Evolutionary conservation across 2,329 filamentous ascomycete species (phyloP).

Genomic region (Aspergillus quadrilineatus): DNA sequence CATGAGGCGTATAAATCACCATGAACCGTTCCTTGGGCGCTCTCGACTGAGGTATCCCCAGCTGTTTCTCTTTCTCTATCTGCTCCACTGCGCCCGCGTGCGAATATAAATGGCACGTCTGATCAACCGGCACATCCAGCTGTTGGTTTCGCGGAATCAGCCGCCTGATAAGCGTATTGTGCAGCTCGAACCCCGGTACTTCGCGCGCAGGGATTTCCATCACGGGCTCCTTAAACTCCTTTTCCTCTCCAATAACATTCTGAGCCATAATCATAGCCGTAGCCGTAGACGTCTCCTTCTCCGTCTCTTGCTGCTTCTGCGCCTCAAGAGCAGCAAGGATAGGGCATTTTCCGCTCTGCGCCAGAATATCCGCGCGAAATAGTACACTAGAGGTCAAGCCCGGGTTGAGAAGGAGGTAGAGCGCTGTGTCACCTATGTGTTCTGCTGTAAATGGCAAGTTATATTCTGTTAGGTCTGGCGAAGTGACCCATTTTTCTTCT

Average conservation of each 20-base stretch:
- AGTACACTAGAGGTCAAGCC: slow-evolving; percentile 60
- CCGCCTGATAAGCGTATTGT: slow-evolving; percentile 69
- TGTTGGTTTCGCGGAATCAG: slow-evolving; percentile 79
- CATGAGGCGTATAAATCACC: slow-evolving; percentile 77
- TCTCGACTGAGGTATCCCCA: too few species aligned
- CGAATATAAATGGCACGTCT: slow-evolving; percentile 75
- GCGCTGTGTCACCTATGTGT: slow-evolving; percentile 51
- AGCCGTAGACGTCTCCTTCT: not conserved
- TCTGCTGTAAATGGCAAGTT: slow-evolving; percentile 27
- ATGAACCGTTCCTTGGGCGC: slow-evolving; percentile 39
- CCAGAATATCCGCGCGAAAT: slow-evolving; percentile 61
- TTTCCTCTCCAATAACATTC: not conserved
- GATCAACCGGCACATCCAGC: slow-evolving; percentile 71
- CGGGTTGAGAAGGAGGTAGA: slow-evolving; percentile 51
- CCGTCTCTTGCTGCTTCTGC: not conserved
- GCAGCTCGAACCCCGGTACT: slow-evolving; percentile 41
- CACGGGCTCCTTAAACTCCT: not conserved
- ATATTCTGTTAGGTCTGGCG: slow-evolving; percentile 29
- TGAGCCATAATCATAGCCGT: not conserved
- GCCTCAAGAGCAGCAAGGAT: not conserved
- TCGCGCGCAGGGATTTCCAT: slow-evolving; percentile 18
- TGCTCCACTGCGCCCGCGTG: not conserved
- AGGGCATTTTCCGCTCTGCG: slow-evolving; percentile 45
- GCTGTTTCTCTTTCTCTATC: too few species aligned
- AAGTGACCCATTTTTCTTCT: slow-evolving; percentile 34